Evolutionary conservation across 108 stramenopile species (phyloP).

Genomic region (Skeletonema grethae): DNA sequence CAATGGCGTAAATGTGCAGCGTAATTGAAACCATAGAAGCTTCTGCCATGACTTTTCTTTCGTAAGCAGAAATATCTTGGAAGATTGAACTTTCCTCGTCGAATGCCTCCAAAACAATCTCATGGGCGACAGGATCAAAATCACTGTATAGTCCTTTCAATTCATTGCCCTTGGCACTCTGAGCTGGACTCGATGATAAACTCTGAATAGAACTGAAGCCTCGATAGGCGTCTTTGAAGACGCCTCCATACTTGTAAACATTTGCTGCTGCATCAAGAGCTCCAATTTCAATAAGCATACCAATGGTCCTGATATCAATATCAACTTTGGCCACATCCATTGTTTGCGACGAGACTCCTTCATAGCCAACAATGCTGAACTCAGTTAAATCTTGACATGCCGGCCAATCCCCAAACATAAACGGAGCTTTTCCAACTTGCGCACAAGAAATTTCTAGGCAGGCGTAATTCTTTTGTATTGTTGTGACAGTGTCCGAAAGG

Average conservation of each 20-base stretch:
- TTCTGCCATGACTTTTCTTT: slow-evolving; percentile 25
- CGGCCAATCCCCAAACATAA: background rate
- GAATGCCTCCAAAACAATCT: slow-evolving; percentile 10
- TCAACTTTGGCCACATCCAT: slow-evolving; percentile 39
- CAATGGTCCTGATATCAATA: slow-evolving; percentile 57
- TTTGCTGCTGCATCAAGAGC: slow-evolving; percentile 51
- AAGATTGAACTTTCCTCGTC: slow-evolving; percentile 42
- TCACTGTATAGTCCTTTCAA: slow-evolving; percentile 20
- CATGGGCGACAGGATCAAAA: slow-evolving; percentile 1
- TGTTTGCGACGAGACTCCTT: slow-evolving; percentile 6
- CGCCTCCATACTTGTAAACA: slow-evolving; percentile 61
- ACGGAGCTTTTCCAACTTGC: slow-evolving; percentile 35
- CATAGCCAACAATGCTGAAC: slow-evolving; percentile 35
- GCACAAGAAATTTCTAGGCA: slow-evolving; percentile 60
- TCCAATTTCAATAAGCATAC: slow-evolving; percentile 40
- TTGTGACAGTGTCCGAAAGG: slow-evolving; percentile 19
- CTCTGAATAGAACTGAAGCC: slow-evolving; percentile 27
- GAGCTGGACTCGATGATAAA: slow-evolving; percentile 28
- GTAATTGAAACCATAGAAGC: slow-evolving; percentile 19
- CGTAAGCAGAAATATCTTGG: slow-evolving; percentile 29
- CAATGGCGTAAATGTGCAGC: slow-evolving; percentile 4
- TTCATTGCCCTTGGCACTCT: slow-evolving; percentile 4
- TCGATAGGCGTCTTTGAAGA: slow-evolving; percentile 12
- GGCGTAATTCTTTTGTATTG: slow-evolving; percentile 46
- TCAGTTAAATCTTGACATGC: slow-evolving; percentile 32